A percentile compares a stretch with the other conserved stretches of the same genome.
These are phyloP conservation scores for Zygoascus flipseniorum DNA, from an alignment of 805 yeast genomes.

Conservation along the genomic window DNA sequence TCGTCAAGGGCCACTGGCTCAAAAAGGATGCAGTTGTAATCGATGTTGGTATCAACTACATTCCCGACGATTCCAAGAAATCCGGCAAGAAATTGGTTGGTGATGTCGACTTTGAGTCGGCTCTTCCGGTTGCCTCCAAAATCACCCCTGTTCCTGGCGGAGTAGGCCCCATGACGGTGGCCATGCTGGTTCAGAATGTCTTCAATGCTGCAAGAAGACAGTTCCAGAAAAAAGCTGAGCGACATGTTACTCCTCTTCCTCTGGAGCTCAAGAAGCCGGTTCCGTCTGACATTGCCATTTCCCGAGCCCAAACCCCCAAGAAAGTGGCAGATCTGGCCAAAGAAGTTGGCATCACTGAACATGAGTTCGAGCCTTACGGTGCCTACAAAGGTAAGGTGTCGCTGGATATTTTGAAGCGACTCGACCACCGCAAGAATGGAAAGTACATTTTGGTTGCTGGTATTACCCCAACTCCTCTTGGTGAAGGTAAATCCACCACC, in stretches of 20 bases:
- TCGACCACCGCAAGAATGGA: conserved; percentile 59
- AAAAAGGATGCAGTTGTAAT: conserved; percentile 81
- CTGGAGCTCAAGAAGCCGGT: conserved; percentile 55
- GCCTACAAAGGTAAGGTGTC: conserved; percentile 85
- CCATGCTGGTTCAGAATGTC: conserved; percentile 85
- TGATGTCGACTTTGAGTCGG: conserved; percentile 77
- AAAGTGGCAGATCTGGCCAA: conserved; percentile 65
- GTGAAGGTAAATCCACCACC: conserved; percentile 96
- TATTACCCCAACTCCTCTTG: conserved; percentile 95
- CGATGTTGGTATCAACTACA: conserved; percentile 92
- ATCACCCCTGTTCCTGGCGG: conserved; percentile 99
- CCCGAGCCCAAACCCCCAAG: conserved; percentile 83
- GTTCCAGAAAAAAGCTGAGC: conserved; percentile 36
- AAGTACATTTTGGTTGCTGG: conserved; percentile 90
- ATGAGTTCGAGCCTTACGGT: conserved; percentile 86
- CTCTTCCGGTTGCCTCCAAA: conserved; percentile 50
- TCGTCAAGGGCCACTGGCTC: conserved; percentile 79
- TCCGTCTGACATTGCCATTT: conserved; percentile 85
- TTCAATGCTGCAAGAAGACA: conserved; percentile 66
- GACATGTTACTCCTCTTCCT: conserved; percentile 47
- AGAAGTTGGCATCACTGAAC: conserved; percentile 69
- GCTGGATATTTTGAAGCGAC: conserved; percentile 59
- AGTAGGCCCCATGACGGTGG: conserved; percentile 99
- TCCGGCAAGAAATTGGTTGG: conserved; percentile 82
- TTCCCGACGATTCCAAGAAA: conserved; percentile 64